Evolutionary conservation across 768 basidiomycete genomes (phyloP).

Genomic region (Floccularia luteovirens): DNA sequence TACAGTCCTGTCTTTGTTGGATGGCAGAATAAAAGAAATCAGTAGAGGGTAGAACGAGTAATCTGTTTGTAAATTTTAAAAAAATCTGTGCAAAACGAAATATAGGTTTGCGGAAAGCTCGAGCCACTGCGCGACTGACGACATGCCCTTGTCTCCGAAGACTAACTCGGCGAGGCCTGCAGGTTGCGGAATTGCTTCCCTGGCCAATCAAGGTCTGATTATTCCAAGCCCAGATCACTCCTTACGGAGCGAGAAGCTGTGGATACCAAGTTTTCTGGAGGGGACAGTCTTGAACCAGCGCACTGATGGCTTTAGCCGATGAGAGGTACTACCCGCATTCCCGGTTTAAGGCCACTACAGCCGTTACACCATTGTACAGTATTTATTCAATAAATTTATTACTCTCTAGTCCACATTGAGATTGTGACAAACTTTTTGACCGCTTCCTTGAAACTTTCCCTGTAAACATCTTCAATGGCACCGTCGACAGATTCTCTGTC

Average conservation of each 20-base stretch:
- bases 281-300: conserved; percentile 92
- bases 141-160: conserved; percentile 82
- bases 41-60: too few species aligned
- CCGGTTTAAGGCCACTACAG: conserved; percentile 77
- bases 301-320: conserved; percentile 61
- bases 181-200: conserved; percentile 93
- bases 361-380: conserved; percentile 52
- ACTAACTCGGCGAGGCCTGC: conserved; percentile 87
- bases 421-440: too few species aligned
- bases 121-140: conserved; percentile 80
- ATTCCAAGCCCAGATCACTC: conserved; percentile 64
- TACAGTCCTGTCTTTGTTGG: conserved; percentile 55
- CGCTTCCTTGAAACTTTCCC: too few species aligned
- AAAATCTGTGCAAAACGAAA: too few species aligned
- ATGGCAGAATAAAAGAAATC: conserved; percentile 47
- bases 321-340: conserved; percentile 65
- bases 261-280: conserved; percentile 93
- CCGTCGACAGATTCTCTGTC: conserved; percentile 42
- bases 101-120: conserved; percentile 78
- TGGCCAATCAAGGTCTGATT: conserved; percentile 79
- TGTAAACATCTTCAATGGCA: too few species aligned
- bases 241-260: conserved; percentile 61
- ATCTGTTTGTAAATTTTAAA: too few species aligned
- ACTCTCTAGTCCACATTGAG: too few species aligned
- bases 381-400: too few species aligned